Percentiles rank a stretch among this genome's conserved stretches.
phyloP scores from a whole-genome alignment of 805 yeast genomes.

The Spathaspora passalidarum region DNA sequence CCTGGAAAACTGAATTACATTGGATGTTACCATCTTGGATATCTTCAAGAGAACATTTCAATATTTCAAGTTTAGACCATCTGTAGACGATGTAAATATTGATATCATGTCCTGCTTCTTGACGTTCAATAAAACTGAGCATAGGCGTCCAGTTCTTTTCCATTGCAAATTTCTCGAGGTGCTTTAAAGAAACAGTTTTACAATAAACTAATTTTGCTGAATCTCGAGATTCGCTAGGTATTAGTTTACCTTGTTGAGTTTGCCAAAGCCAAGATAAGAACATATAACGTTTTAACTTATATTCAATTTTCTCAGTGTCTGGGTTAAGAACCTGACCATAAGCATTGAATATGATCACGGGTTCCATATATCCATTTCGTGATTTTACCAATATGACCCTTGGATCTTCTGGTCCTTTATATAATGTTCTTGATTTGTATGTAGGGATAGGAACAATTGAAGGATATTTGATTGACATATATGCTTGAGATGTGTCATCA shows the following conservation, averaged over 20 bases:
- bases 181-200: constrained; percentile 19
- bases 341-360: constrained; percentile 20
- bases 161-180: constrained; percentile 5
- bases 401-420: constrained; percentile 26
- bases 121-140: constrained; percentile 20
- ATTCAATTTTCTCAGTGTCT: neutral
- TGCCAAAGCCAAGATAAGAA: constrained; percentile 33
- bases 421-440: constrained; percentile 15
- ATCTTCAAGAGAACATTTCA: constrained; percentile 21
- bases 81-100: constrained; percentile 28
- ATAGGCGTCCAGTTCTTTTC: constrained; percentile 42
- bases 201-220: constrained; percentile 12
- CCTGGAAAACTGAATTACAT: constrained; percentile 5
- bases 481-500: neutral
- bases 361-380: constrained; percentile 22
- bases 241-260: constrained; percentile 25
- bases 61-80: constrained; percentile 26
- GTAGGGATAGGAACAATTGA: constrained; percentile 11
- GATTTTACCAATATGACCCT: constrained; percentile 19
- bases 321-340: neutral
- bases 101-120: constrained; percentile 22
- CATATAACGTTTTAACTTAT: constrained; percentile 18
- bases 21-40: constrained; percentile 9
- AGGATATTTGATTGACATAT: constrained; percentile 8
- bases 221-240: constrained; percentile 16